These are phyloP conservation scores for Wickerhamiella kurtzmanii DNA, from an alignment of 805 yeast genomes.

Conservation along the genomic window DNA sequence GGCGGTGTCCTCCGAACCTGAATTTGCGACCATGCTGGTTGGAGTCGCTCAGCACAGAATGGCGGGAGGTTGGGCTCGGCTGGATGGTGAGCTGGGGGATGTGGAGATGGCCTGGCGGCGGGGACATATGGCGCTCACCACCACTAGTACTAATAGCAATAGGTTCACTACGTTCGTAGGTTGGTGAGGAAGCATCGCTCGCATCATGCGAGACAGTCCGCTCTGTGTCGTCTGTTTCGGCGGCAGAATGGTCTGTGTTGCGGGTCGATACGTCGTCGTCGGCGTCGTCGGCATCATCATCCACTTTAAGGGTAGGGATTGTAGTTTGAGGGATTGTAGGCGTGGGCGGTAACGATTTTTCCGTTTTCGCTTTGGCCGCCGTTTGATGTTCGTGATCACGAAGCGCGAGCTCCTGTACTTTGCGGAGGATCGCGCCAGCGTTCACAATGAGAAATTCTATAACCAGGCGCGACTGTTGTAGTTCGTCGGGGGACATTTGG, in stretches of 20 bases:
- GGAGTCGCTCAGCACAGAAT: neutral
- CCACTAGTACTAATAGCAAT: neutral
- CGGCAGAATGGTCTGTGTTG: neutral
- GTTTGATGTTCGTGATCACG: slow-evolving; percentile 19
- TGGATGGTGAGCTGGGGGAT: neutral
- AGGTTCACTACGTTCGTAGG: neutral
- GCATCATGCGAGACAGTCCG: neutral
- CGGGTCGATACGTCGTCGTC: too few species aligned
- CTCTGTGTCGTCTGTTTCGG: neutral
- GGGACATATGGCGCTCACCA: too few species aligned
- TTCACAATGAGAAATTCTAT: slow-evolving; percentile 83
- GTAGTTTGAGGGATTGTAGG: too few species aligned
- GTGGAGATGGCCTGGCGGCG: neutral
- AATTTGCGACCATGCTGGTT: neutral
- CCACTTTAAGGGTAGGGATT: slow-evolving; percentile 1
- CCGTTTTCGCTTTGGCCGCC: too few species aligned
- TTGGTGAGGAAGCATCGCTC: neutral
- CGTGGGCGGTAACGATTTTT: neutral
- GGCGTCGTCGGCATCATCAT: neutral
- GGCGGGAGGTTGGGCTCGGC: neutral
- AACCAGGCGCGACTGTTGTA: slow-evolving; percentile 71
- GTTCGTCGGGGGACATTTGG: slow-evolving; percentile 85
- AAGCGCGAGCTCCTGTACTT: slow-evolving; percentile 24
- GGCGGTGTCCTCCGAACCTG: slow-evolving; percentile 5
- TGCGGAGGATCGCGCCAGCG: slow-evolving; percentile 61